Percentiles rank a stretch among this genome's conserved stretches.
phyloP scores from a whole-genome alignment of 1,139 yeast genomes.

The Wickerhamomyces sp. region DNA sequence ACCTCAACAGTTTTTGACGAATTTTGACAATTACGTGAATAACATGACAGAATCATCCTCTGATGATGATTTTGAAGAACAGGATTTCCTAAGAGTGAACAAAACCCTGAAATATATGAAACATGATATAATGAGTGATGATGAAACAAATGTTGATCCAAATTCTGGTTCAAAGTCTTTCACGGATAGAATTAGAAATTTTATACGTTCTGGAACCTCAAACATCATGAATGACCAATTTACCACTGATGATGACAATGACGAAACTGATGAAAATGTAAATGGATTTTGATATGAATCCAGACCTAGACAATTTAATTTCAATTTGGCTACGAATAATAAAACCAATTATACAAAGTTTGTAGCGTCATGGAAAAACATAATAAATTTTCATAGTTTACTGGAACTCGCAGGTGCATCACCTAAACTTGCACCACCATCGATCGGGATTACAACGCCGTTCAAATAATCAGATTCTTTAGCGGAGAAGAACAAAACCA shows the following conservation, averaged over 20 bases:
- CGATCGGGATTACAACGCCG: slow-evolving; percentile 70
- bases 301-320: no score
- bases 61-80: slow-evolving; percentile 16
- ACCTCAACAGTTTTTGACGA: slow-evolving; percentile 22
- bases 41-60: slow-evolving; percentile 15
- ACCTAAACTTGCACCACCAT: slow-evolving; percentile 53
- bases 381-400: background rate
- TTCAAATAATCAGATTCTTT: slow-evolving; percentile 57
- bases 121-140: slow-evolving; percentile 6
- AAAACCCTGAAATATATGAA: slow-evolving; percentile 14
- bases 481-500: slow-evolving; percentile 56
- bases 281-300: slow-evolving; percentile 2
- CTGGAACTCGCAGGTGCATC: slow-evolving; percentile 7
- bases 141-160: slow-evolving; percentile 1
- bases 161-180: slow-evolving; percentile 2
- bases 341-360: background rate
- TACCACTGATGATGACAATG: slow-evolving; percentile 6
- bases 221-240: slow-evolving; percentile 8
- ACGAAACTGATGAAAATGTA: slow-evolving; percentile 9
- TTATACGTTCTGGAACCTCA: slow-evolving; percentile 4
- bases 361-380: background rate
- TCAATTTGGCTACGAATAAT: background rate
- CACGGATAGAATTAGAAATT: slow-evolving; percentile 4
- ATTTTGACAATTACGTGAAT: slow-evolving; percentile 22
- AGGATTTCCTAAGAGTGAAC: slow-evolving; percentile 20